Evolutionary conservation across 257 asterid genomes (phyloP).

Genomic region (Knoxia roxburghii): DNA sequence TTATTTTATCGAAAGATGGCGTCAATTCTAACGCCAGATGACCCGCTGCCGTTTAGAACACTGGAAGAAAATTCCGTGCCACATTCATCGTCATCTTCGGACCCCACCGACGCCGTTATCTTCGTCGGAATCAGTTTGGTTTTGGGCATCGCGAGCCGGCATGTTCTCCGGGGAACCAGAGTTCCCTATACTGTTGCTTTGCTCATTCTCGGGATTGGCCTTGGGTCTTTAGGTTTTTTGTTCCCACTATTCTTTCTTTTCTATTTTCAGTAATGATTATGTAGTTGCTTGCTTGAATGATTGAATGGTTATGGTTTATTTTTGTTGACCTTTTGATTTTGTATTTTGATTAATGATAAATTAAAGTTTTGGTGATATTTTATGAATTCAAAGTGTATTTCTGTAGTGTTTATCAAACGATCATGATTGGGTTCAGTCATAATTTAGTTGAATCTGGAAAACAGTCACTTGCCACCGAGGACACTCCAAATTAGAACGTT

Average conservation of each 20-base stretch:
- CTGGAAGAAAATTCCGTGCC: conserved; percentile 17
- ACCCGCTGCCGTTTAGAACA: conserved; percentile 34
- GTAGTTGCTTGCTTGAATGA: neutral
- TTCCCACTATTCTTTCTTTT: too few species aligned
- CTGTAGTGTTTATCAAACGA: too few species aligned
- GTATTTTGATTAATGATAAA: neutral
- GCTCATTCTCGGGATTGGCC: conserved; percentile 77
- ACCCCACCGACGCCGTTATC: conserved; percentile 75
- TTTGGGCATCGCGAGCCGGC: conserved; percentile 79
- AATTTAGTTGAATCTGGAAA: too few species aligned
- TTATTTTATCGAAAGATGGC: conserved; percentile 11
- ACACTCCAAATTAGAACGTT: neutral
- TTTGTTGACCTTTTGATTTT: neutral
- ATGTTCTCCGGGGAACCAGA: conserved; percentile 79
- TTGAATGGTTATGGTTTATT: neutral
- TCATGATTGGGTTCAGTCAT: neutral
- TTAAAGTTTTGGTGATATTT: neutral
- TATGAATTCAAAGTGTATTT: neutral
- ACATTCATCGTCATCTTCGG: conserved; percentile 20
- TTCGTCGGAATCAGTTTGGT: conserved; percentile 86
- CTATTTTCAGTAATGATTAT: neutral
- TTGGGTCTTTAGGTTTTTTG: conserved; percentile 85
- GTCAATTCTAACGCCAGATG: conserved; percentile 23
- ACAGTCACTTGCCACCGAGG: too few species aligned
- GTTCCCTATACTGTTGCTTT: conserved; percentile 92